A percentile compares a stretch with the other conserved stretches of the same genome.
Conservation (phyloP, 768 basidiomycete genomes). For the Mycena pura region DNA sequence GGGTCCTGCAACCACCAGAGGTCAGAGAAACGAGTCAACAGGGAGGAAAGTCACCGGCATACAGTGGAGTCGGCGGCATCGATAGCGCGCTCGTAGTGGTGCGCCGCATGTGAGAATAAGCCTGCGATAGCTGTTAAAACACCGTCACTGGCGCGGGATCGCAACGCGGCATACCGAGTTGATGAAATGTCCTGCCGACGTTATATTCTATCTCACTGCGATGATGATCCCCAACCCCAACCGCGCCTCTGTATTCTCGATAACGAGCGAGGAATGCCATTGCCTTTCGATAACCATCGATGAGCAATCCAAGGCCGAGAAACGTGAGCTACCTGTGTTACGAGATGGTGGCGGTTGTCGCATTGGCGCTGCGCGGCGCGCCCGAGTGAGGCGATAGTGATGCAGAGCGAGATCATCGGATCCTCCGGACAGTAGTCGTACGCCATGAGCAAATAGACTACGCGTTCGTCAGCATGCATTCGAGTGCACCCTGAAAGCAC, state of each 20-base stretch:
- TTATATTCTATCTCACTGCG: slow-evolving; percentile 90
- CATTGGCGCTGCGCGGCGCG: slow-evolving; percentile 93
- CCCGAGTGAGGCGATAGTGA: slow-evolving; percentile 87
- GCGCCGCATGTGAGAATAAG: slow-evolving; percentile 79
- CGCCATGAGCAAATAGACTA: slow-evolving; percentile 90
- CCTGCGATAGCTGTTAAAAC: slow-evolving; percentile 51
- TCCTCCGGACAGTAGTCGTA: slow-evolving; percentile 86
- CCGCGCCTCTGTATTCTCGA: slow-evolving; percentile 61
- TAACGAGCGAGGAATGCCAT: slow-evolving; percentile 88
- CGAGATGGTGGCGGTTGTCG: slow-evolving; percentile 91
- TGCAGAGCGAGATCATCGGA: slow-evolving; percentile 82
- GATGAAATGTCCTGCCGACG: slow-evolving; percentile 90
- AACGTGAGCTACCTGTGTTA: slow-evolving; percentile 60
- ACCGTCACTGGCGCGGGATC: background rate
- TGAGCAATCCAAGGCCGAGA: background rate
- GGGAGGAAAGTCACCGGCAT: no score
- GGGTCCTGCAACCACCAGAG: slow-evolving; percentile 50
- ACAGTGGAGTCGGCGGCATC: slow-evolving; percentile 51
- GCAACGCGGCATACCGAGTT: slow-evolving; percentile 71
- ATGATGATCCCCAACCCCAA: slow-evolving; percentile 45
- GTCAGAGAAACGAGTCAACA: no score
- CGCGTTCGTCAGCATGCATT: background rate
- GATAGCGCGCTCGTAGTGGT: slow-evolving; percentile 83
- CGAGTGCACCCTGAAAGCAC: background rate
- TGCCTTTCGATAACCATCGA: slow-evolving; percentile 26